phyloP scores from a whole-genome alignment of 306 rosid genomes.

The Urtica urens region DNA sequence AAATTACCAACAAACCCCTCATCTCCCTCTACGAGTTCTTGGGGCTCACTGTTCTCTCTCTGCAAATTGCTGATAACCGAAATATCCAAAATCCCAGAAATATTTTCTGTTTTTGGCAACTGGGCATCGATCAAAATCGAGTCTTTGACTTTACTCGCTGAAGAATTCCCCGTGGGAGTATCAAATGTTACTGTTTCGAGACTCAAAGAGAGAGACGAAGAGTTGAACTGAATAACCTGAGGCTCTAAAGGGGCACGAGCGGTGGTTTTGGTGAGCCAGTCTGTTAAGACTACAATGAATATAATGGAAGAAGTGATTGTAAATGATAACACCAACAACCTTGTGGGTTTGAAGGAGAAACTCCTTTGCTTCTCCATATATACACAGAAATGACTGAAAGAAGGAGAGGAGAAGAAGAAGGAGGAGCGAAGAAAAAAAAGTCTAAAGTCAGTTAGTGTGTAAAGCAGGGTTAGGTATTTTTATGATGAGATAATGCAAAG shows the following conservation, averaged over 20 bases:
- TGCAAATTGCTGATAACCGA: slow-evolving; percentile 16
- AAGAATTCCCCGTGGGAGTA: slow-evolving; percentile 23
- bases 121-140: slow-evolving; percentile 32
- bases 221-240: slow-evolving; percentile 41
- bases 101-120: slow-evolving; percentile 23
- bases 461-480: neutral
- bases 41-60: slow-evolving; percentile 21
- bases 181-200: slow-evolving; percentile 27
- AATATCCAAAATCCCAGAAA: slow-evolving; percentile 23
- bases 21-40: slow-evolving; percentile 14
- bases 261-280: slow-evolving; percentile 45
- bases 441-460: slow-evolving; percentile 14
- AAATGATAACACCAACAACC: slow-evolving; percentile 53
- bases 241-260: slow-evolving; percentile 30
- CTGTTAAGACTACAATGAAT: slow-evolving; percentile 44
- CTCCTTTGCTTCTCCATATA: slow-evolving; percentile 71
- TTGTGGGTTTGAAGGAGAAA: slow-evolving; percentile 64
- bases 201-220: slow-evolving; percentile 21
- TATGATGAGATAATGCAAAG: too few species aligned
- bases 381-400: too few species aligned
- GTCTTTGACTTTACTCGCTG: slow-evolving; percentile 18
- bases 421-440: neutral
- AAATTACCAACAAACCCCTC: slow-evolving; percentile 20
- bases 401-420: neutral
- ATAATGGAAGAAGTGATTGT: slow-evolving; percentile 52